Evolutionary conservation across 306 rosid genomes (phyloP).

Genomic region (Medicago truncatula): DNA sequence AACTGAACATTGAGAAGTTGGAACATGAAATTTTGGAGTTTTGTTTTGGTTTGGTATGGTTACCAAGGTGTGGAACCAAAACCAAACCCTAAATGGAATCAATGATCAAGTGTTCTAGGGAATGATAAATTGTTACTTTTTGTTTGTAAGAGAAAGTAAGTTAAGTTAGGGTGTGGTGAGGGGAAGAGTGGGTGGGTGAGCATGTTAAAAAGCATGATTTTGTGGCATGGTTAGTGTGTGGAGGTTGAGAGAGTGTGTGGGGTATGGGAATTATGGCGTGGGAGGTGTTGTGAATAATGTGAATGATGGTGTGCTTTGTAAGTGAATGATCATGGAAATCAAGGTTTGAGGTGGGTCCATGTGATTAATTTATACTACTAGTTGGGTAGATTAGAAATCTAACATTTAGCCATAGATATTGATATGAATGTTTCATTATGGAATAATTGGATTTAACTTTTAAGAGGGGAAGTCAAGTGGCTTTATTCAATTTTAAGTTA

Average conservation of each 20-base stretch:
- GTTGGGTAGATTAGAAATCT: not conserved
- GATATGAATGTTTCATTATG: not conserved
- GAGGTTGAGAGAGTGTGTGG: not conserved
- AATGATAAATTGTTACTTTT: not conserved
- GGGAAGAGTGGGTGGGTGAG: constrained; percentile 7
- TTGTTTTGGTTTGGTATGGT: not conserved
- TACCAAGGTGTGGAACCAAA: constrained; percentile 14
- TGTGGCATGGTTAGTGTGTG: not conserved
- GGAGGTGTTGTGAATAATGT: not conserved
- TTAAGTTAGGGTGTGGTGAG: constrained; percentile 1
- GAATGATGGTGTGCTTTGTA: constrained; percentile 36
- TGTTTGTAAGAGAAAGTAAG: not conserved
- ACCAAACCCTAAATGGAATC: constrained; percentile 6
- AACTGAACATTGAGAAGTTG: constrained; percentile 16
- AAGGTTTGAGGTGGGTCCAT: constrained; percentile 25
- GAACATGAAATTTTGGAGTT: constrained; percentile 11
- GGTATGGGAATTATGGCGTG: constrained; percentile 34
- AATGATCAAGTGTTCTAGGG: not conserved
- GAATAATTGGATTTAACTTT: not conserved
- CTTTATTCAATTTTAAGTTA: not conserved
- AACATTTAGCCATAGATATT: not conserved
- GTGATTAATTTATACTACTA: not conserved
- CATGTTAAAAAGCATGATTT: constrained; percentile 36
- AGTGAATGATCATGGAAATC: constrained; percentile 10
- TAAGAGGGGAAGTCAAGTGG: not conserved